phyloP scores from a whole-genome alignment of 2,329 filamentous ascomycete species.

The Scolecobasidium constrictum region DNA sequence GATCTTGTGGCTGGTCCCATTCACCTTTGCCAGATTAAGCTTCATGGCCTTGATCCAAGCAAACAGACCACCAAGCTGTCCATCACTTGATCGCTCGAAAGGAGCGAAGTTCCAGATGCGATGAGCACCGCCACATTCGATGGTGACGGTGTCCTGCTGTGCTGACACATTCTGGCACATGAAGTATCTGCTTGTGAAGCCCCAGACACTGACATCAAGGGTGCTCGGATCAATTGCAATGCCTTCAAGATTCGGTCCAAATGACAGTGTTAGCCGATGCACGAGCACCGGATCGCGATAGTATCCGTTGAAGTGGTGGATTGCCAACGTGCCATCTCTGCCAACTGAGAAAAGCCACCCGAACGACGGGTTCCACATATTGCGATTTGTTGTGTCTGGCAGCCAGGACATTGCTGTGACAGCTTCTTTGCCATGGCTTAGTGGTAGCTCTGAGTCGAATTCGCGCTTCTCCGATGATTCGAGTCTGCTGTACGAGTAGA shows the following conservation, averaged over 20 bases:
- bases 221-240: conserved; percentile 45
- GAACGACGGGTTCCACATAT: conserved; percentile 11
- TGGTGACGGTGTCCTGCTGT: conserved; percentile 56
- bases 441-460: neutral
- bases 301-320: conserved; percentile 36
- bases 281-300: conserved; percentile 31
- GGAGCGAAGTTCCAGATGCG: conserved; percentile 57
- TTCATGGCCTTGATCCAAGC: conserved; percentile 63
- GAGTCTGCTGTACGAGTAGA: conserved; percentile 1
- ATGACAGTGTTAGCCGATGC: conserved; percentile 58
- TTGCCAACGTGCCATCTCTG: conserved; percentile 64
- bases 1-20: conserved; percentile 29
- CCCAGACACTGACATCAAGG: conserved; percentile 58
- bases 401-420: conserved; percentile 52
- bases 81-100: conserved; percentile 15
- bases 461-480: neutral
- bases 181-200: conserved; percentile 72
- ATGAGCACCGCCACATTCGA: conserved; percentile 80
- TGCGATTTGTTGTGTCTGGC: conserved; percentile 22
- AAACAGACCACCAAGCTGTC: conserved; percentile 40
- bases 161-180: conserved; percentile 68
- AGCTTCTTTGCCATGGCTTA: conserved; percentile 44
- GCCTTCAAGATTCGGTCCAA: conserved; percentile 68
- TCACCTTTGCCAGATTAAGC: conserved; percentile 34
- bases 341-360: conserved; percentile 58